Percentiles rank a stretch among this genome's conserved stretches.
These are phyloP conservation scores for Trametes villosa DNA, from an alignment of 768 basidiomycete genomes.

Conservation along the genomic window DNA sequence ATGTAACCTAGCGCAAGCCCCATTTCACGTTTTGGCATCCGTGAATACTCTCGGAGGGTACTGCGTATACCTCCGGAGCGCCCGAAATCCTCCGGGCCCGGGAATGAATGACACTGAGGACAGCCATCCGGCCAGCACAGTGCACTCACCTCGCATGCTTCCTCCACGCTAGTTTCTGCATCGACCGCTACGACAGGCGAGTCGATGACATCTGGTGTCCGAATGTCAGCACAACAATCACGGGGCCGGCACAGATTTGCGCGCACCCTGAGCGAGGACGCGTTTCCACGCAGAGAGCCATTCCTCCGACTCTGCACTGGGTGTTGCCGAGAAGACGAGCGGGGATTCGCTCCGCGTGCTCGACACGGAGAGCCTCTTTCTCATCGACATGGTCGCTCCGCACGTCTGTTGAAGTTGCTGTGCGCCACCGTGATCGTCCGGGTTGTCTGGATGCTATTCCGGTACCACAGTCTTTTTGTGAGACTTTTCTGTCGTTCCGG, in stretches of 20 bases:
- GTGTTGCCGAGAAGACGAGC: slow-evolving; percentile 29
- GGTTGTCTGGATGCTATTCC: neutral
- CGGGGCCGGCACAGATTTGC: neutral
- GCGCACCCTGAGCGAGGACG: slow-evolving; percentile 61
- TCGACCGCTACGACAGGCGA: slow-evolving; percentile 67
- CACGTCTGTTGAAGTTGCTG: neutral
- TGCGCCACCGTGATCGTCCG: neutral
- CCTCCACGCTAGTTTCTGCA: slow-evolving; percentile 77
- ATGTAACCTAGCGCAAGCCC: too few relatives aligned
- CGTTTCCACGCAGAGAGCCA: slow-evolving; percentile 65
- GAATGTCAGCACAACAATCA: neutral
- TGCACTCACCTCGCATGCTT: slow-evolving; percentile 73
- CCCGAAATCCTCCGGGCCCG: too few relatives aligned
- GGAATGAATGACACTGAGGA: too few relatives aligned
- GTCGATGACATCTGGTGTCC: slow-evolving; percentile 65
- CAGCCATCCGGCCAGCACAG: too few relatives aligned
- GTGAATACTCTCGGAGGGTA: too few relatives aligned
- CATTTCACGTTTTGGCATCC: too few relatives aligned
- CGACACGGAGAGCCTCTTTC: slow-evolving; percentile 38
- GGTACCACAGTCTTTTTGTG: too few relatives aligned
- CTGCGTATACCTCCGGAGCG: too few relatives aligned
- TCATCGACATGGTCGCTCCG: slow-evolving; percentile 29
- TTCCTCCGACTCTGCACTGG: slow-evolving; percentile 45
- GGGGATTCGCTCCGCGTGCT: slow-evolving; percentile 32
- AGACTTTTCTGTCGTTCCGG: neutral